These are phyloP conservation scores for Vishniacozyma victoriae DNA, from an alignment of 768 basidiomycete species.

Conservation along the genomic window DNA sequence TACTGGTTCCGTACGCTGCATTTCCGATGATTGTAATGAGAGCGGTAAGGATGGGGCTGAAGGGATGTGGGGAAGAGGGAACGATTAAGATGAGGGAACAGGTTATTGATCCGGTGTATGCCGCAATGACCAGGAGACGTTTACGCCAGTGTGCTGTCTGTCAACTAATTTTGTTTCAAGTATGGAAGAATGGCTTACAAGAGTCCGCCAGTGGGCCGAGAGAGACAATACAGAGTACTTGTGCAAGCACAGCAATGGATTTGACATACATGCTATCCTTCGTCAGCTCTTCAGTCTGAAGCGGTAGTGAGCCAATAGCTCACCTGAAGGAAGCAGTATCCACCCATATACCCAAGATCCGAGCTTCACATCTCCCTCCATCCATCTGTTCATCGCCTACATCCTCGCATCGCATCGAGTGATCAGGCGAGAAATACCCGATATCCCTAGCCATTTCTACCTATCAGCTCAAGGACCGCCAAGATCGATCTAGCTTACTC, in stretches of 20 bases:
- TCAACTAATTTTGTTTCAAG: neutral
- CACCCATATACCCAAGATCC: conserved; percentile 76
- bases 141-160: conserved; percentile 65
- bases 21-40: conserved; percentile 71
- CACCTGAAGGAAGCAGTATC: conserved; percentile 90
- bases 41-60: conserved; percentile 63
- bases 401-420: conserved; percentile 55
- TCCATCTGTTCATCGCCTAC: conserved; percentile 23
- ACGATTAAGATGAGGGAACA: conserved; percentile 68
- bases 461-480: neutral
- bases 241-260: conserved; percentile 78
- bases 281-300: conserved; percentile 4
- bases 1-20: conserved; percentile 75
- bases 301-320: conserved; percentile 16
- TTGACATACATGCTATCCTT: conserved; percentile 70
- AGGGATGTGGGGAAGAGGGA: conserved; percentile 54
- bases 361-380: conserved; percentile 66
- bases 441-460: conserved; percentile 88
- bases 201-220: conserved; percentile 88
- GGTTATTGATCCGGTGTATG: conserved; percentile 62
- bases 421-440: conserved; percentile 69
- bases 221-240: conserved; percentile 90
- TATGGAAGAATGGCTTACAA: conserved; percentile 54
- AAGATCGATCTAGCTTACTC: conserved; percentile 20
- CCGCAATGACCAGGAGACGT: conserved; percentile 68